phyloP scores from a whole-genome alignment of 2,329 filamentous ascomycete genomes.

The Raffaelea albimanens region DNA sequence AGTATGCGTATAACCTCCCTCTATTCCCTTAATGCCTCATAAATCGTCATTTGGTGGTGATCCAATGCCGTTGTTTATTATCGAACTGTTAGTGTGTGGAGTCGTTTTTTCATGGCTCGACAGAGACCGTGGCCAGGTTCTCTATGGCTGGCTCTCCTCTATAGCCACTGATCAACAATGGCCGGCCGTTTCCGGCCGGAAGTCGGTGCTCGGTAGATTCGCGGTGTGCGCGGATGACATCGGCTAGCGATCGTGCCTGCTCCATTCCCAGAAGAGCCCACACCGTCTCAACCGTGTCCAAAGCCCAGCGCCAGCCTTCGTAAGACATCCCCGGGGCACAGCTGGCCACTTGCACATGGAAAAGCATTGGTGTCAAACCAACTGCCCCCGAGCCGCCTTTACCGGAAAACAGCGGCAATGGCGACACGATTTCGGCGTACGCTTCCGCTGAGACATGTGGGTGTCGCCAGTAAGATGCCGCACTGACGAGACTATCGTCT shows the following conservation, averaged over 20 bases:
- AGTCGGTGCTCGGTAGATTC: constrained; percentile 10
- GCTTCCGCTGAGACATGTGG: constrained; percentile 25
- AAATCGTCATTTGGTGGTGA: too few species aligned
- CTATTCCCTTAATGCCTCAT: too few species aligned
- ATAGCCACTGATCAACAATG: background rate
- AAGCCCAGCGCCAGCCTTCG: constrained; percentile 33
- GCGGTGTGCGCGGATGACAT: constrained; percentile 18
- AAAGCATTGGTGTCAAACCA: constrained; percentile 37
- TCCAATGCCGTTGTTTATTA: too few species aligned
- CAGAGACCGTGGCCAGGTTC: too few species aligned
- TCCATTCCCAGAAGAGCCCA: constrained; percentile 43
- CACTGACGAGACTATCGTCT: constrained; percentile 34
- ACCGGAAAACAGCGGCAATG: constrained; percentile 8
- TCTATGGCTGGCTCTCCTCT: too few species aligned
- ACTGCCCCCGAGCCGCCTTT: constrained; percentile 36
- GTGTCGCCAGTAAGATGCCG: constrained; percentile 42
- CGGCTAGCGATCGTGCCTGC: constrained; percentile 34
- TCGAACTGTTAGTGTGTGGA: too few species aligned
- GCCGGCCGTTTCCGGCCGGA: background rate
- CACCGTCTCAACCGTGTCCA: constrained; percentile 35
- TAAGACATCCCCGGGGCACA: constrained; percentile 35
- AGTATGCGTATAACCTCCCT: too few species aligned
- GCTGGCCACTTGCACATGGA: constrained; percentile 36
- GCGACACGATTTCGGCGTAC: constrained; percentile 23
- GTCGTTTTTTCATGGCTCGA: background rate